phyloP scores from a whole-genome alignment of 2,329 filamentous ascomycete genomes.

The Verticillium alfalfae region DNA sequence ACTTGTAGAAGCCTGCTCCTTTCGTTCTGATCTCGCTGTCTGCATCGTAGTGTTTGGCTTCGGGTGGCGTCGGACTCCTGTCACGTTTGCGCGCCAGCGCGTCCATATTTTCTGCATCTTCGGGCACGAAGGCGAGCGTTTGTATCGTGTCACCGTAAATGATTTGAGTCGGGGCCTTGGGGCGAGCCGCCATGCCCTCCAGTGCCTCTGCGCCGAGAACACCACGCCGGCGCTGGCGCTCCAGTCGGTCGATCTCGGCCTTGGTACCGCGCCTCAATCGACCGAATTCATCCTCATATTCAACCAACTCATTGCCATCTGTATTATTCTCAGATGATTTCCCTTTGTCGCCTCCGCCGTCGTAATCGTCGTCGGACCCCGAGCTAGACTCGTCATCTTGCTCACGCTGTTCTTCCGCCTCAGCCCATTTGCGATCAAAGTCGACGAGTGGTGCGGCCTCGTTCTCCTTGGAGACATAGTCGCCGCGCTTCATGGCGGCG shows the following conservation, averaged over 20 bases:
- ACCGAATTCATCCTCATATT: constrained; percentile 90
- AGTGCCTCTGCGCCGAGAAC: constrained; percentile 54
- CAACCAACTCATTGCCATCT: constrained; percentile 60
- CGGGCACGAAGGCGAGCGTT: constrained; percentile 73
- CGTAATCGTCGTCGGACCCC: constrained; percentile 28
- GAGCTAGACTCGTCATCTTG: constrained; percentile 53
- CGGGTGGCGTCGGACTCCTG: constrained; percentile 72
- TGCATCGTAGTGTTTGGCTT: constrained; percentile 80
- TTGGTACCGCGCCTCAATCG: constrained; percentile 70
- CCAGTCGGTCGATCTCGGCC: constrained; percentile 59
- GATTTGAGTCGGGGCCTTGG: constrained; percentile 59
- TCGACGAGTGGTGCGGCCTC: constrained; percentile 70
- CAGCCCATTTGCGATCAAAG: constrained; percentile 94
- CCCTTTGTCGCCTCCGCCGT: constrained; percentile 23
- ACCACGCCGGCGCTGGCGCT: constrained; percentile 48
- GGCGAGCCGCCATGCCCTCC: constrained; percentile 64
- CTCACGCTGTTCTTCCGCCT: constrained; percentile 46
- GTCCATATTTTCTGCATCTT: constrained; percentile 68
- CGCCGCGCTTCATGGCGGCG: constrained; percentile 83
- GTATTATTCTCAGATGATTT: constrained; percentile 4
- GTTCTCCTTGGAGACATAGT: constrained; percentile 65
- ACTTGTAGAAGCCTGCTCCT: constrained; percentile 88
- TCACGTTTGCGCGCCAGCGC: constrained; percentile 73
- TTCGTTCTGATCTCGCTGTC: constrained; percentile 77
- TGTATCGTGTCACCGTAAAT: constrained; percentile 88